These are phyloP conservation scores for Cladophialophora yegresii DNA, from an alignment of 2,329 filamentous ascomycete genomes.

Conservation along the genomic window DNA sequence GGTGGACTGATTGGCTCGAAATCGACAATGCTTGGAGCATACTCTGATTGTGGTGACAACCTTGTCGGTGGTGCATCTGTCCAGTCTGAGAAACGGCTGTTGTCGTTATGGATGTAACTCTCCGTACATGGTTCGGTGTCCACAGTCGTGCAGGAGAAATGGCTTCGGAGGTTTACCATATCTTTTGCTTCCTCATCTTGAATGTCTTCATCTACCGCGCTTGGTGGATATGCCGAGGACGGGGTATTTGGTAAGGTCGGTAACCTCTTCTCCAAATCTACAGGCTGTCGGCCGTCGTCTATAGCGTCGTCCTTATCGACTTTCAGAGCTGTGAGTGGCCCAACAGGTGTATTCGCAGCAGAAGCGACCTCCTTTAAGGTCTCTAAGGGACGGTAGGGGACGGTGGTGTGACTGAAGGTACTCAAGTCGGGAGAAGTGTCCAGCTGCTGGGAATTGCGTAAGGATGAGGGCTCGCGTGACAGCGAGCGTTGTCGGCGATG, in stretches of 20 bases:
- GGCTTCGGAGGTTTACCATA: slow-evolving; percentile 32
- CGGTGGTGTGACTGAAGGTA: slow-evolving; percentile 8
- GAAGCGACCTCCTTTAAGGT: slow-evolving; percentile 35
- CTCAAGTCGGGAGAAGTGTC: slow-evolving; percentile 24
- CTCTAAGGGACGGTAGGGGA: slow-evolving; percentile 28
- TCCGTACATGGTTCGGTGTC: slow-evolving; percentile 28
- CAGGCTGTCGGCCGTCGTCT: slow-evolving; percentile 38
- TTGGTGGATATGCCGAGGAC: slow-evolving; percentile 44
- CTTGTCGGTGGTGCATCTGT: slow-evolving; percentile 41
- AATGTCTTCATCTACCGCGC: slow-evolving; percentile 23
- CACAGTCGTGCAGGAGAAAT: slow-evolving; percentile 36
- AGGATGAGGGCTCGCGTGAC: slow-evolving; percentile 37
- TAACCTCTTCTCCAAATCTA: slow-evolving; percentile 44
- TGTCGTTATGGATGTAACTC: slow-evolving; percentile 30
- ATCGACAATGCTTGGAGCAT: slow-evolving; percentile 28
- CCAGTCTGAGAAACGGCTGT: slow-evolving; percentile 49
- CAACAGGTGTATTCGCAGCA: slow-evolving; percentile 35
- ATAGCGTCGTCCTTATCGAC: slow-evolving; percentile 25
- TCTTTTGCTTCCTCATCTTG: slow-evolving; percentile 12
- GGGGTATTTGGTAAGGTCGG: slow-evolving; percentile 51
- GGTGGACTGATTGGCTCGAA: slow-evolving; percentile 30
- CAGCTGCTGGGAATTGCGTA: slow-evolving; percentile 39
- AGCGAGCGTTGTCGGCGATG: slow-evolving; percentile 43
- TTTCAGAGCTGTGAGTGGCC: slow-evolving; percentile 34
- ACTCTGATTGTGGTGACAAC: slow-evolving; percentile 37